A percentile compares a stretch with the other conserved stretches of the same genome.
Evolutionary conservation across 352 stramenopile genomes (phyloP).

Genomic region (Phytophthora foliorum): DNA sequence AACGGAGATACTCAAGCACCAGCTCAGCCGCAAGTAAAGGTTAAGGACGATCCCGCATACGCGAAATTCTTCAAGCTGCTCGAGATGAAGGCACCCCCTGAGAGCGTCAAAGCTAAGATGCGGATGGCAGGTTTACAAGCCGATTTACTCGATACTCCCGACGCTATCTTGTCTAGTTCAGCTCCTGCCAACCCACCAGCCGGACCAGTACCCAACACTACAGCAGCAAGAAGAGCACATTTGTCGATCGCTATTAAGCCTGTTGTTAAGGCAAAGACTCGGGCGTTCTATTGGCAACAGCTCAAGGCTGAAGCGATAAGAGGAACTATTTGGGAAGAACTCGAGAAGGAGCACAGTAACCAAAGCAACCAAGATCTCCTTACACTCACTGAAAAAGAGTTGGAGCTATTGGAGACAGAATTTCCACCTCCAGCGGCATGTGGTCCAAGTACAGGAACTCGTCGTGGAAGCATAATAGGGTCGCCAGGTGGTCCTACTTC

Average conservation of each 20-base stretch:
- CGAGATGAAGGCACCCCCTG: slow-evolving; percentile 62
- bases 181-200: slow-evolving; percentile 9
- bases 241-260: slow-evolving; percentile 74
- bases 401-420: slow-evolving; percentile 63
- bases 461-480: slow-evolving; percentile 48
- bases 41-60: slow-evolving; percentile 74
- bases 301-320: slow-evolving; percentile 66
- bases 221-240: slow-evolving; percentile 50
- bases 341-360: slow-evolving; percentile 64
- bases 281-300: slow-evolving; percentile 84
- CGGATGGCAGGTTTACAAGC: slow-evolving; percentile 62
- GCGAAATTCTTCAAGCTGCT: slow-evolving; percentile 83
- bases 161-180: slow-evolving; percentile 45
- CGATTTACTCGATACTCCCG: slow-evolving; percentile 69
- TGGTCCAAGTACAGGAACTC: slow-evolving; percentile 47
- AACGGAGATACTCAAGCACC: slow-evolving; percentile 1
- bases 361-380: slow-evolving; percentile 67
- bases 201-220: slow-evolving; percentile 19
- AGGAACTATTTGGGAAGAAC: slow-evolving; percentile 84
- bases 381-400: slow-evolving; percentile 55
- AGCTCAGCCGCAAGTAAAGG: slow-evolving; percentile 41
- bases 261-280: slow-evolving; percentile 62
- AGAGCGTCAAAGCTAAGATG: slow-evolving; percentile 81
- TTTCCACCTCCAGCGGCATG: slow-evolving; percentile 67
- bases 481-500: slow-evolving; percentile 51